Conservation (phyloP, 2,329 filamentous ascomycete species). For the Ceratocystiopsis brevicomis region DNA sequence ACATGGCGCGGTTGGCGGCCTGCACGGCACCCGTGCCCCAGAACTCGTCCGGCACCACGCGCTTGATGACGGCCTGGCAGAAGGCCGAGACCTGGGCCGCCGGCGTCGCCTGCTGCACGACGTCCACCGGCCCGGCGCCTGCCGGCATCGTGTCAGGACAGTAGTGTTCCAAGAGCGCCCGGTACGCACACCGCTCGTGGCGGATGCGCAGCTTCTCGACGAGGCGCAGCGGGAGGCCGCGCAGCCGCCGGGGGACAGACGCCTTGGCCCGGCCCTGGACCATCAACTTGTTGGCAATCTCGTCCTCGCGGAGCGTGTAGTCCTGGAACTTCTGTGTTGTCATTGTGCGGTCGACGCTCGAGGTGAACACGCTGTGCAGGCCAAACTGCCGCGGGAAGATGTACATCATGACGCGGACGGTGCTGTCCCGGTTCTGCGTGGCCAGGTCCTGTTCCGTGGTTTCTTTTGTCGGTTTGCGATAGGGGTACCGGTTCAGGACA, state of each 20-base stretch:
- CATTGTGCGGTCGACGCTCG: conserved; percentile 40
- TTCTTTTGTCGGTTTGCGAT: conserved; percentile 8
- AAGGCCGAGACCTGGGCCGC: conserved; percentile 60
- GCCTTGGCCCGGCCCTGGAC: conserved; percentile 10
- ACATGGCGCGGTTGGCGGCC: conserved; percentile 36
- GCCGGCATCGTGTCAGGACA: conserved; percentile 39
- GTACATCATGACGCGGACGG: conserved; percentile 66
- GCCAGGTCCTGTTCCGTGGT: background rate
- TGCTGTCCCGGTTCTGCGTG: conserved; percentile 28
- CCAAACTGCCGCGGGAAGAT: conserved; percentile 84
- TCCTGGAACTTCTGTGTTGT: conserved; percentile 63
- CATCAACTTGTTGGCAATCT: conserved; percentile 36
- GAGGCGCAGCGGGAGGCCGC: conserved; percentile 39
- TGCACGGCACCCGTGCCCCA: conserved; percentile 44
- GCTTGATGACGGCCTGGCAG: conserved; percentile 56
- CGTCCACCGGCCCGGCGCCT: conserved; percentile 2
- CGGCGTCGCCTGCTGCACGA: conserved; percentile 52
- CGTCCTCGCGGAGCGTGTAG: conserved; percentile 69
- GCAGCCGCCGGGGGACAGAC: conserved; percentile 45
- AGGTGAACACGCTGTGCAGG: conserved; percentile 83
- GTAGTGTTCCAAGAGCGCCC: conserved; percentile 59
- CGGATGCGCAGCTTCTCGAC: conserved; percentile 49
- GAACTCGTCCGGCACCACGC: conserved; percentile 54
- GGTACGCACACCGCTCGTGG: conserved; percentile 61
- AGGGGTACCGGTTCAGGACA: conserved; percentile 53